These are phyloP conservation scores for Diaporthe sp. DNA, from an alignment of 2,329 filamentous ascomycete species.

Conservation along the genomic window DNA sequence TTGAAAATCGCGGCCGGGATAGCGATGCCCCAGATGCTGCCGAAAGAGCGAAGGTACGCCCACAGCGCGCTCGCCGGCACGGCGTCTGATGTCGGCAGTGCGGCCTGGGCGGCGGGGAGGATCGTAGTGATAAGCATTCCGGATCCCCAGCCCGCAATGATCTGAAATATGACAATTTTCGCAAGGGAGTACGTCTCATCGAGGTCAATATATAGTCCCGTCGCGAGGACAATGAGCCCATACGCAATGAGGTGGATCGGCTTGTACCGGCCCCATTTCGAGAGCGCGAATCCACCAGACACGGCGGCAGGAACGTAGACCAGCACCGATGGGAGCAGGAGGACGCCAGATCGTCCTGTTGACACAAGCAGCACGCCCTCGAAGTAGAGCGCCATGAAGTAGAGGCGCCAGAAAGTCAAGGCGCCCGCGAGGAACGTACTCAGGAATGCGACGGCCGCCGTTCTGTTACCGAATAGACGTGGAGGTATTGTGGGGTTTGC, in stretches of 20 bases:
- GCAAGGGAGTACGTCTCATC: slow-evolving; percentile 49
- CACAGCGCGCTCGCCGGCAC: slow-evolving; percentile 55
- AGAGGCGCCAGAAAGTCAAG: slow-evolving; percentile 38
- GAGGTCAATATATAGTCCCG: slow-evolving; percentile 59
- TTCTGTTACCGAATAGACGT: slow-evolving; percentile 42
- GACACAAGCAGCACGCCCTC: slow-evolving; percentile 43
- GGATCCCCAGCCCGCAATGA: slow-evolving; percentile 56
- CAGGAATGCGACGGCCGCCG: slow-evolving; percentile 33
- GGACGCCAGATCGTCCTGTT: slow-evolving; percentile 52
- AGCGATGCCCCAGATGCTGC: slow-evolving; percentile 60
- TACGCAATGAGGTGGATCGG: slow-evolving; percentile 54
- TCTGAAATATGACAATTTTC: slow-evolving; percentile 57
- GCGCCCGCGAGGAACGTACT: slow-evolving; percentile 38
- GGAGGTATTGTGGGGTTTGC: slow-evolving; percentile 43
- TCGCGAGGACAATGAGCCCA: slow-evolving; percentile 54
- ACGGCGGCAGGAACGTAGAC: slow-evolving; percentile 49
- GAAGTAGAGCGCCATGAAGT: slow-evolving; percentile 36
- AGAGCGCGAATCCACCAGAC: slow-evolving; percentile 49
- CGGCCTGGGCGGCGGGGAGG: slow-evolving; percentile 59
- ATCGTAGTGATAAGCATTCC: slow-evolving; percentile 60
- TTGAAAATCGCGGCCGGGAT: slow-evolving; percentile 60
- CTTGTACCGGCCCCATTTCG: slow-evolving; percentile 52
- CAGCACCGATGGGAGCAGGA: slow-evolving; percentile 51
- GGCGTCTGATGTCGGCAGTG: slow-evolving; percentile 52
- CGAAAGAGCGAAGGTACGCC: slow-evolving; percentile 60